Evolutionary conservation across 2,329 filamentous ascomycete species (phyloP), one percentile per base, ranked within the genome.

Genomic region (Graphilbum ipis-grandicollis): DNA sequence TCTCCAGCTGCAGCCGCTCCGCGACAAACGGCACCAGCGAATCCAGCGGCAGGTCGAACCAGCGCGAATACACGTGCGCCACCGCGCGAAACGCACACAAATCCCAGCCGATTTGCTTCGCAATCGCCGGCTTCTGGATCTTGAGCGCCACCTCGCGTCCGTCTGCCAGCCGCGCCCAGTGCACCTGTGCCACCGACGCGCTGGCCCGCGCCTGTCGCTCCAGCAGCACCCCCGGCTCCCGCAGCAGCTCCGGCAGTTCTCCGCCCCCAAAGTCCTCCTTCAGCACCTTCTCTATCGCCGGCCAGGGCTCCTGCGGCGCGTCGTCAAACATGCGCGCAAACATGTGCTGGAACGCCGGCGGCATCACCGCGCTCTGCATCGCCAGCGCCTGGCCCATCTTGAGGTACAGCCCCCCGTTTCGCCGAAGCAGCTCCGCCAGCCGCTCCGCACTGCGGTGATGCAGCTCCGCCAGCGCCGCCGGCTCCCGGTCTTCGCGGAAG

Each of bases 361-460:
- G 90, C 43, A 98, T 60, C 19, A 96, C 76, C 0, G 88, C 88
- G 46, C 81, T 88, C 64, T 98, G 90, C 90, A 96, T 96, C 13
- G 88, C 90, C 46, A 98, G 88, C 5, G 90, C 90, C 63, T 98
- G 90, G 1, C 90, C 90, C 40, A 98, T 94, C 66, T 98, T 98
- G 52, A 96, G 66, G 52, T 96, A 98, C 15, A 98, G 59, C 0
- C 90, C 90, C 41, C 90, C 88, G 65, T 98, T 98, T 38, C 71
- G 63, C 19, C 82, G 70, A 46, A 96, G 65, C 43, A 98, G 60
- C 22, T 88, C 67, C 42, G 83, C 93, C 28, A 96, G 61, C 19
- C 82, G 68, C 58, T 85, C 74, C 0, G 90, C 90, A 51, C 80
- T 93, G 42, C 90, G 76, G 28, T 68, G 62, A 57, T 98, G 90